phyloP scores from a whole-genome alignment of 2,329 filamentous ascomycete genomes.

The Exophiala sp. region DNA sequence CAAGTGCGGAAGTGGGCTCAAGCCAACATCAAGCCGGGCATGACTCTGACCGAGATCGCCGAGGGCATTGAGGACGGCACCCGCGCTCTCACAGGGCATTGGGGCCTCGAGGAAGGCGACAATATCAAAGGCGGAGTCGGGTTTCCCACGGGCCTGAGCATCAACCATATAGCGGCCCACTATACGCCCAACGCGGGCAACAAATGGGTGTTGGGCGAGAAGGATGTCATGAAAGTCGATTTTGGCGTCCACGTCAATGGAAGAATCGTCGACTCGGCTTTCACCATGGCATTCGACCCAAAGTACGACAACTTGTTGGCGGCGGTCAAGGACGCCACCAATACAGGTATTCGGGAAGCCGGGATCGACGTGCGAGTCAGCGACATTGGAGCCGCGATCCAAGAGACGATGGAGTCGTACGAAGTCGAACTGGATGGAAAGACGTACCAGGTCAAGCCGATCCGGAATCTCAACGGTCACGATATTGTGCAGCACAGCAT shows the following conservation, averaged over 20 bases:
- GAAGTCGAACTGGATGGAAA: slow-evolving; percentile 77
- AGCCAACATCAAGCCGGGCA: slow-evolving; percentile 72
- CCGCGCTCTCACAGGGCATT: slow-evolving; percentile 67
- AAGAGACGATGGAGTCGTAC: slow-evolving; percentile 90
- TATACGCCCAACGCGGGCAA: slow-evolving; percentile 84
- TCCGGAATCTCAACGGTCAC: slow-evolving; percentile 83
- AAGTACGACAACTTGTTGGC: slow-evolving; percentile 62
- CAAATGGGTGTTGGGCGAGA: slow-evolving; percentile 60
- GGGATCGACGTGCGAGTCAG: slow-evolving; percentile 87
- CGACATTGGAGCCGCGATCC: slow-evolving; percentile 76
- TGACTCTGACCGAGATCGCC: slow-evolving; percentile 73
- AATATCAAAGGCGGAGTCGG: slow-evolving; percentile 74
- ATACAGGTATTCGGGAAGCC: slow-evolving; percentile 74
- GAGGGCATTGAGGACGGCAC: slow-evolving; percentile 83
- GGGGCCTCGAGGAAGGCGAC: slow-evolving; percentile 71
- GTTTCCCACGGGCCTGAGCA: slow-evolving; percentile 75
- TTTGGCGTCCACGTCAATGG: slow-evolving; percentile 67
- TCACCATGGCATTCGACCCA: slow-evolving; percentile 62
- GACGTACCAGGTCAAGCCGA: slow-evolving; percentile 73
- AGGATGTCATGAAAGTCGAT: slow-evolving; percentile 69
- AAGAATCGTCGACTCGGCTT: slow-evolving; percentile 65
- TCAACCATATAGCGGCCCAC: slow-evolving; percentile 81
- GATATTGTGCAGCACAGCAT: slow-evolving; percentile 85
- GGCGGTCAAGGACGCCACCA: slow-evolving; percentile 63
- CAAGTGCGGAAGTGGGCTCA: slow-evolving; percentile 80